These are phyloP conservation scores for Vitis hybrid DNA, from an alignment of 177 flowering plant genomes.

Conservation along the genomic window DNA sequence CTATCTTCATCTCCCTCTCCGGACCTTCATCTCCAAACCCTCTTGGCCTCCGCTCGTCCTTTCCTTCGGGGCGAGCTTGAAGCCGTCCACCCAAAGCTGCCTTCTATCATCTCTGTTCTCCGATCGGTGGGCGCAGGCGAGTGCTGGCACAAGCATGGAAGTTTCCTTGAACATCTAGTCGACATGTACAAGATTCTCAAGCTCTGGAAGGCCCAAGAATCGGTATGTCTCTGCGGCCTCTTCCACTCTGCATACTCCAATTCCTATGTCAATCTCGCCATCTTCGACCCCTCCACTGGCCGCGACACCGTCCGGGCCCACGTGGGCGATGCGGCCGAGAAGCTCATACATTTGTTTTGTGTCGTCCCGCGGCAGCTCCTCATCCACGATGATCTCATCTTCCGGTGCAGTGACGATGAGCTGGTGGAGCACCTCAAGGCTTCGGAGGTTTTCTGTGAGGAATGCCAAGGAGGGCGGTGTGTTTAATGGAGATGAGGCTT, in stretches of 20 bases:
- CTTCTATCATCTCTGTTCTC: slow-evolving; percentile 60
- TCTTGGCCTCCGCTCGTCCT: slow-evolving; percentile 64
- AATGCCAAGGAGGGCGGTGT: slow-evolving; percentile 40
- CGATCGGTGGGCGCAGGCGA: slow-evolving; percentile 89
- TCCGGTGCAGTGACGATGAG: slow-evolving; percentile 59
- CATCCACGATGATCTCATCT: slow-evolving; percentile 83
- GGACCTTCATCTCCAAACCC: slow-evolving; percentile 22
- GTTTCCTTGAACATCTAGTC: slow-evolving; percentile 83
- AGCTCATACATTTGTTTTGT: slow-evolving; percentile 79
- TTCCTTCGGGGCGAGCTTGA: slow-evolving; percentile 80
- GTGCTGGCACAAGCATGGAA: slow-evolving; percentile 99
- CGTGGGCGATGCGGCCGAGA: slow-evolving; percentile 78
- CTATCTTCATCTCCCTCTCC: background rate
- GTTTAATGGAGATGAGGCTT: slow-evolving; percentile 41
- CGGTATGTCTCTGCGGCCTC: slow-evolving; percentile 83
- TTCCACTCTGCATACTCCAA: slow-evolving; percentile 98
- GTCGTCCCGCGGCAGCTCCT: slow-evolving; percentile 78
- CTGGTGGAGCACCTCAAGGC: slow-evolving; percentile 55
- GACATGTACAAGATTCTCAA: slow-evolving; percentile 70
- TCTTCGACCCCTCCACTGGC: slow-evolving; percentile 36
- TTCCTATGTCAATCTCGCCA: slow-evolving; percentile 38
- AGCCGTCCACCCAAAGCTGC: slow-evolving; percentile 49
- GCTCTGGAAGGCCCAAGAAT: slow-evolving; percentile 64
- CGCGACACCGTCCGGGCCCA: slow-evolving; percentile 64
- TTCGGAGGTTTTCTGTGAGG: slow-evolving; percentile 50